Conservation (phyloP, 1,284 basidiomycete species). For the Rhodotorula sp. region DNA sequence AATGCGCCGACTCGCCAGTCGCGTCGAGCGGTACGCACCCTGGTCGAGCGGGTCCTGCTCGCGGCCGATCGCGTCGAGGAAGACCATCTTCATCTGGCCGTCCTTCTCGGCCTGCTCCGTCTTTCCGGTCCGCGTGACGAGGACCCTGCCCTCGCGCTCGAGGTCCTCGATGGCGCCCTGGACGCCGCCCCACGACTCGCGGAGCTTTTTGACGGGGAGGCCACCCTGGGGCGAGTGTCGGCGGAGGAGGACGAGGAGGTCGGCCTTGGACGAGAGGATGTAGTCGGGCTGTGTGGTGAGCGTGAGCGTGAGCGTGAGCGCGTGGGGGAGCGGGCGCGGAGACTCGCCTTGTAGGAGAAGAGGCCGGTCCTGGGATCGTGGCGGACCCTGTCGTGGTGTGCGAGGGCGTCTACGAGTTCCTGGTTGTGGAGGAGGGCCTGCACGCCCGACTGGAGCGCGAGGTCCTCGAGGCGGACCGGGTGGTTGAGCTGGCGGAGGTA, state of each 20-base stretch:
- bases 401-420: conserved; percentile 71
- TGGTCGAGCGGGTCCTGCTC: conserved; percentile 67
- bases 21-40: conserved; percentile 58
- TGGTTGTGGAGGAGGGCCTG: conserved; percentile 65
- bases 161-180: conserved; percentile 77
- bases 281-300: conserved; percentile 69
- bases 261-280: conserved; percentile 76
- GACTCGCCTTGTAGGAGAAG: conserved; percentile 73
- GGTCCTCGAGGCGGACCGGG: conserved; percentile 46
- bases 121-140: conserved; percentile 70
- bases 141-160: conserved; percentile 80
- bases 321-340: background rate
- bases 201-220: conserved; percentile 76
- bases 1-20: no score
- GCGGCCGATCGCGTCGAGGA: conserved; percentile 82
- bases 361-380: conserved; percentile 79
- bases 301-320: background rate
- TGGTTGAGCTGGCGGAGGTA: conserved; percentile 62
- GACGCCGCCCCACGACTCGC: conserved; percentile 87
- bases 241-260: conserved; percentile 77
- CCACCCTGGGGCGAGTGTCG: conserved; percentile 75
- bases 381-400: conserved; percentile 71
- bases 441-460: conserved; percentile 42
- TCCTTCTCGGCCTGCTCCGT: conserved; percentile 55
- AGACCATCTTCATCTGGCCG: conserved; percentile 80